phyloP scores from a whole-genome alignment of 2,329 filamentous ascomycete genomes.

The Alternaria sp. region DNA sequence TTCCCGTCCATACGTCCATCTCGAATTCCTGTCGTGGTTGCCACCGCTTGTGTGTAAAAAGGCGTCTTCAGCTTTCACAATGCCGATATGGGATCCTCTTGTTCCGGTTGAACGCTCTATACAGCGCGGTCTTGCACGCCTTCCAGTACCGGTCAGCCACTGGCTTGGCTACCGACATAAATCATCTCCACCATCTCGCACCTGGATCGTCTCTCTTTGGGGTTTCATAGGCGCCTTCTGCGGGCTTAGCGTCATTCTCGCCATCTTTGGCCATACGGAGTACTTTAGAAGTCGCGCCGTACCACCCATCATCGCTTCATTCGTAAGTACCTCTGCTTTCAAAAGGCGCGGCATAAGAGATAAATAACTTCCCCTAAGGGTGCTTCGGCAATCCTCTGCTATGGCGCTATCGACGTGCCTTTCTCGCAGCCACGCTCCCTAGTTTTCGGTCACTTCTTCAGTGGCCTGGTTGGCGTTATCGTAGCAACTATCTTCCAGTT shows the following conservation, averaged over 20 bases:
- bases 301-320: slow-evolving; percentile 54
- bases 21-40: not conserved
- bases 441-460: slow-evolving; percentile 57
- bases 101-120: slow-evolving; percentile 41
- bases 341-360: not conserved
- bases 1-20: no score
- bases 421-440: slow-evolving; percentile 57
- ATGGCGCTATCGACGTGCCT: slow-evolving; percentile 57
- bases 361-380: slow-evolving; percentile 38
- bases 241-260: slow-evolving; percentile 54
- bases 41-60: not conserved
- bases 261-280: slow-evolving; percentile 52
- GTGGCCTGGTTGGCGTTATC: slow-evolving; percentile 55
- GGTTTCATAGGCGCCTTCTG: slow-evolving; percentile 56
- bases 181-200: slow-evolving; percentile 37
- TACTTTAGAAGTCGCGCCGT: slow-evolving; percentile 52
- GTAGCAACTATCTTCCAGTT: slow-evolving; percentile 56
- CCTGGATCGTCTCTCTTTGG: slow-evolving; percentile 51
- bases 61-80: slow-evolving; percentile 17
- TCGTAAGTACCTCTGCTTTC: slow-evolving; percentile 38
- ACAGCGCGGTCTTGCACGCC: slow-evolving; percentile 44
- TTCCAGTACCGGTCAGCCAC: slow-evolving; percentile 73
- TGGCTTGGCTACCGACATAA: slow-evolving; percentile 63
- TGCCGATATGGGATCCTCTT: slow-evolving; percentile 38
- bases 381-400: slow-evolving; percentile 57